Conservation (phyloP, 1,284 basidiomycete species). For the Microbotryum lychnidis-dioicae region DNA sequence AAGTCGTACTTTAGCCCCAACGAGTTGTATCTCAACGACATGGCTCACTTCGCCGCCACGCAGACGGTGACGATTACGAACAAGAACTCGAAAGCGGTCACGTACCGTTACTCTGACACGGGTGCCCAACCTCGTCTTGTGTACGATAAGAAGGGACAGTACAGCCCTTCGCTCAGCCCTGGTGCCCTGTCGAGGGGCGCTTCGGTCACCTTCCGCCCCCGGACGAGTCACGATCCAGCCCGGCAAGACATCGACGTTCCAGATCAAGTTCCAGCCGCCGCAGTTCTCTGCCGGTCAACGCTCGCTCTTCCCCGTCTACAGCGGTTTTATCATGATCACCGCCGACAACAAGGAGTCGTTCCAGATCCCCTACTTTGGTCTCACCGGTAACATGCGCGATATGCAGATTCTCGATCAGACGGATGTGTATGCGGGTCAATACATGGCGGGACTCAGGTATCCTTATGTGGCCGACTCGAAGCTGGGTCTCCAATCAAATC, state of each 20-base stretch:
- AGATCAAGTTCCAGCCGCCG: slow-evolving; percentile 11
- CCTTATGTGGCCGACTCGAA: slow-evolving; percentile 12
- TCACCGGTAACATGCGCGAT: slow-evolving; percentile 20
- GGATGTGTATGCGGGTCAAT: neutral
- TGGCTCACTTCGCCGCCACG: slow-evolving; percentile 49
- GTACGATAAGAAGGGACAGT: slow-evolving; percentile 3
- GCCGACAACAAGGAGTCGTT: neutral
- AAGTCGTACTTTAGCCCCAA: slow-evolving; percentile 53
- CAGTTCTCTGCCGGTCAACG: neutral
- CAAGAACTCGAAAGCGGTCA: slow-evolving; percentile 7
- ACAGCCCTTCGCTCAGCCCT: too few species aligned
- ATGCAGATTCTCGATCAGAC: slow-evolving; percentile 30
- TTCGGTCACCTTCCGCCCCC: neutral
- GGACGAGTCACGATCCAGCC: slow-evolving; percentile 5
- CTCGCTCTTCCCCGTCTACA: slow-evolving; percentile 28
- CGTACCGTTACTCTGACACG: slow-evolving; percentile 3
- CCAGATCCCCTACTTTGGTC: slow-evolving; percentile 29
- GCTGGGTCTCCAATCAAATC: too few species aligned
- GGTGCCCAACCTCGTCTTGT: neutral
- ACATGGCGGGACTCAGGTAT: neutral
- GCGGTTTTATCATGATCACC: slow-evolving; percentile 20
- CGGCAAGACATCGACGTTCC: slow-evolving; percentile 1
- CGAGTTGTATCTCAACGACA: slow-evolving; percentile 61
- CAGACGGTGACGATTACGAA: slow-evolving; percentile 42
- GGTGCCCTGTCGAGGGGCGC: too few species aligned